These are phyloP conservation scores for Alternaria consortialis DNA, from an alignment of 2,329 filamentous ascomycete genomes.

Conservation along the genomic window DNA sequence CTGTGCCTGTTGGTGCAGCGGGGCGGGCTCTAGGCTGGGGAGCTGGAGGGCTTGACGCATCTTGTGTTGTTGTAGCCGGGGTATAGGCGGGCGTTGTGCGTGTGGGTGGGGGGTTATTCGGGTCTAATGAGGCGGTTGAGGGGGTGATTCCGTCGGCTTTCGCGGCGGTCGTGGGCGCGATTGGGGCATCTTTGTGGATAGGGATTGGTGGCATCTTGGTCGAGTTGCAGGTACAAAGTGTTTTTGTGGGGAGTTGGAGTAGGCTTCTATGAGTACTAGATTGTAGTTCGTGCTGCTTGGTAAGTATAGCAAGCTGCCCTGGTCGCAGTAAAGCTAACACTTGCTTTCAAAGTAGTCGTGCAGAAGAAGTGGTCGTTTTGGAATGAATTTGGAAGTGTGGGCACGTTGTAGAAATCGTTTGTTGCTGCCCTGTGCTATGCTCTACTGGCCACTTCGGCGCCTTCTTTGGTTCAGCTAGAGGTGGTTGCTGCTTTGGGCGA, in stretches of 20 bases:
- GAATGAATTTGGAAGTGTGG: not conserved
- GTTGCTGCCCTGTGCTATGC: constrained; percentile 35
- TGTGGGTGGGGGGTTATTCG: constrained; percentile 43
- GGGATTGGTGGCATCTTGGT: constrained; percentile 56
- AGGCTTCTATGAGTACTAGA: not conserved
- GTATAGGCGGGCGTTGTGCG: constrained; percentile 40
- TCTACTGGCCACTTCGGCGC: constrained; percentile 26
- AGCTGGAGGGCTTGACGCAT: constrained; percentile 38
- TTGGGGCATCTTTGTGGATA: constrained; percentile 58
- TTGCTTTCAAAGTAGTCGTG: not conserved
- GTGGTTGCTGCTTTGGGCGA: constrained; percentile 34
- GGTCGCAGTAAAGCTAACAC: not conserved
- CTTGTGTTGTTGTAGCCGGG: constrained; percentile 44
- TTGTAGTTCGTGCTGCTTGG: not conserved
- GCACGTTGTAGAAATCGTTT: constrained; percentile 8
- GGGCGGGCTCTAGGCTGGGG: constrained; percentile 54
- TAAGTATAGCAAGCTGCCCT: not conserved
- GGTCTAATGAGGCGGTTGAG: constrained; percentile 45
- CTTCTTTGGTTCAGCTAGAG: constrained; percentile 13
- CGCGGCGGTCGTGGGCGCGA: constrained; percentile 50
- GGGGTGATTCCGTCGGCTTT: constrained; percentile 51
- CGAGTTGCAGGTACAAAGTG: not conserved
- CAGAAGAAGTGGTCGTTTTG: not conserved
- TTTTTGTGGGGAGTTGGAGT: not conserved
- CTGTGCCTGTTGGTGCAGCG: constrained; percentile 29